Evolutionary conservation across 2,329 filamentous ascomycete species (phyloP).

Genomic region (Scedosporium minutisporum): DNA sequence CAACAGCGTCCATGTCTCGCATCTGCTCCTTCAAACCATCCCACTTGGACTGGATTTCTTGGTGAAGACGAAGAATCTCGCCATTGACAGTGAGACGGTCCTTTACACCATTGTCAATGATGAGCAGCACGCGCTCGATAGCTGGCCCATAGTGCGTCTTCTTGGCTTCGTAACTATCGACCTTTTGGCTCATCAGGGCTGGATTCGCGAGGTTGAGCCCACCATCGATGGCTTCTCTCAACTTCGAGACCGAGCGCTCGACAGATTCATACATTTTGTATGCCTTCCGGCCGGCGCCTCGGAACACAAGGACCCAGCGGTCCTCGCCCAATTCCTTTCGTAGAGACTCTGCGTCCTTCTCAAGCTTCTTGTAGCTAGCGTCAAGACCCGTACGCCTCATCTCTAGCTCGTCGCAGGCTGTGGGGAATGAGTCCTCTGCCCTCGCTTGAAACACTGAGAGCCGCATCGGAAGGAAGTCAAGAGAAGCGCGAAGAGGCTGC

Average conservation of each 20-base stretch:
- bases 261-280: constrained; percentile 97
- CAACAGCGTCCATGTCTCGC: constrained; percentile 60
- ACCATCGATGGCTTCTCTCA: constrained; percentile 69
- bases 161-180: constrained; percentile 91
- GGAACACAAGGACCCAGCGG: constrained; percentile 90
- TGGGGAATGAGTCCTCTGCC: constrained; percentile 72
- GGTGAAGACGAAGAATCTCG: constrained; percentile 78
- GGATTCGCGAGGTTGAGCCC: constrained; percentile 65
- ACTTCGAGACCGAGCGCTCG: constrained; percentile 72
- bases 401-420: constrained; percentile 80
- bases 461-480: constrained; percentile 94
- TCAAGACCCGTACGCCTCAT: constrained; percentile 67
- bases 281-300: constrained; percentile 82
- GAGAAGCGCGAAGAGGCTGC: constrained; percentile 83
- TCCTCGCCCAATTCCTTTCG: constrained; percentile 89
- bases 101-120: constrained; percentile 92
- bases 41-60: constrained; percentile 79
- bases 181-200: constrained; percentile 63
- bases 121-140: constrained; percentile 80
- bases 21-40: constrained; percentile 67
- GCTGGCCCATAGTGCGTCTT: constrained; percentile 89
- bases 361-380: constrained; percentile 76
- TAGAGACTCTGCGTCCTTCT: constrained; percentile 81
- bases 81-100: constrained; percentile 95
- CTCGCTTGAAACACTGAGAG: constrained; percentile 75